Conservation (phyloP, 106 monocot genomes). For the Dendrobium catenatum region DNA sequence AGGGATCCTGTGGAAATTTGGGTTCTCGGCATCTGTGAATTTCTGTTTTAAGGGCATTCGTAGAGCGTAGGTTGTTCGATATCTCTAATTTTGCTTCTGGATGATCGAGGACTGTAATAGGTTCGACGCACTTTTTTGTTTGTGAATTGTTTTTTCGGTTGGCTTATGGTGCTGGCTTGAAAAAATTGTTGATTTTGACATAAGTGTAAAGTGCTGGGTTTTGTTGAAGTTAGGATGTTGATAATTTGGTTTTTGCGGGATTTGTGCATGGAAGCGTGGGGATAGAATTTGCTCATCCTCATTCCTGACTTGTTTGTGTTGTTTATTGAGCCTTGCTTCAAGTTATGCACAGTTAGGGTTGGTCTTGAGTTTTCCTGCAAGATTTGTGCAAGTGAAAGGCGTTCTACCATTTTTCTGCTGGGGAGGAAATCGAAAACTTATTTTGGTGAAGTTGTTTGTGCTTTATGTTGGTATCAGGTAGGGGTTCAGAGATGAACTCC, state of each 20-base stretch:
- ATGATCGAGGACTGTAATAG: not conserved
- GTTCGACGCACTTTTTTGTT: not conserved
- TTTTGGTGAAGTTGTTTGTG: not conserved
- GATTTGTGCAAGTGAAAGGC: not conserved
- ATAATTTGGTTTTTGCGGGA: not conserved
- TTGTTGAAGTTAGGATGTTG: not conserved
- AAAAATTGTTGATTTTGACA: not conserved
- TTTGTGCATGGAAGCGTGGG: not conserved
- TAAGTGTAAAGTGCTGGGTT: not conserved
- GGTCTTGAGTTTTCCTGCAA: not conserved
- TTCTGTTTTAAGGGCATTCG: not conserved
- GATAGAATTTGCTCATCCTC: not conserved
- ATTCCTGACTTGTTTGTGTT: not conserved
- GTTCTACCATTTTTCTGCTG: too few species aligned
- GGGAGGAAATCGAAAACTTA: too few species aligned
- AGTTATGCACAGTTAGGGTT: not conserved
- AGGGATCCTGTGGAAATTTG: not conserved
- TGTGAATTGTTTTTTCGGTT: not conserved
- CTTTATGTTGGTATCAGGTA: constrained; percentile 28
- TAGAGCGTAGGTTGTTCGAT: too few species aligned
- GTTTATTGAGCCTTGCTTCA: not conserved
- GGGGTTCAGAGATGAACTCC: constrained; percentile 37
- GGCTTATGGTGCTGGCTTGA: not conserved
- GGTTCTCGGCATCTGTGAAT: not conserved
- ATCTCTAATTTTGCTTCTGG: not conserved